These are phyloP conservation scores for Balamuthia mandrillaris DNA, from an alignment of 208 protist species.

Conservation along the genomic window DNA sequence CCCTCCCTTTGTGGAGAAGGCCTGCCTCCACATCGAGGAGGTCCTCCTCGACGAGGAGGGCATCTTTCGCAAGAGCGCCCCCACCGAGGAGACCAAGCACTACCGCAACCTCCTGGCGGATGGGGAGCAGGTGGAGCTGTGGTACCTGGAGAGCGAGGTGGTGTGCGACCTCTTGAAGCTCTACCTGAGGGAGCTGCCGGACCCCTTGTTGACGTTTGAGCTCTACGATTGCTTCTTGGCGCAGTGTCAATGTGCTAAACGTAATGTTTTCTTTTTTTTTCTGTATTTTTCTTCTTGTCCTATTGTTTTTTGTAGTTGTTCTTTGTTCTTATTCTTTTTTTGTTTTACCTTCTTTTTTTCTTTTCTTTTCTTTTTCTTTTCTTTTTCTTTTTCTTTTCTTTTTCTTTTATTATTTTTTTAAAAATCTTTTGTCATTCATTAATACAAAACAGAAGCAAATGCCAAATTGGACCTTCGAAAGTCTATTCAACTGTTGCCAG, in stretches of 20 bases:
- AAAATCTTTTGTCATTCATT: no score
- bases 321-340: no score
- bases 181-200: conserved; percentile 19
- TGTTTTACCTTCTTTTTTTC: no score
- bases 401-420: no score
- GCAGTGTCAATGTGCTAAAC: background rate
- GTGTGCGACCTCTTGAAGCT: conserved; percentile 23
- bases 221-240: conserved; percentile 29
- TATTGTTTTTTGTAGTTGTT: no score
- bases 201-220: conserved; percentile 11
- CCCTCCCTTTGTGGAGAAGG: conserved; percentile 24
- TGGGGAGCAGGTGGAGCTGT: background rate
- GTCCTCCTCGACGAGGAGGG: background rate
- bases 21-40: conserved; percentile 25
- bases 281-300: no score
- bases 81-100: background rate
- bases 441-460: background rate
- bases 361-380: no score
- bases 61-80: background rate
- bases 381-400: no score
- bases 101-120: background rate
- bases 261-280: no score
- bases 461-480: background rate
- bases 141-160: background rate
- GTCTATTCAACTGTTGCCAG: background rate